Percentiles rank a stretch among this genome's conserved stretches.
phyloP scores from a whole-genome alignment of 2,329 filamentous ascomycete genomes.

The Remersonia thermophila region DNA sequence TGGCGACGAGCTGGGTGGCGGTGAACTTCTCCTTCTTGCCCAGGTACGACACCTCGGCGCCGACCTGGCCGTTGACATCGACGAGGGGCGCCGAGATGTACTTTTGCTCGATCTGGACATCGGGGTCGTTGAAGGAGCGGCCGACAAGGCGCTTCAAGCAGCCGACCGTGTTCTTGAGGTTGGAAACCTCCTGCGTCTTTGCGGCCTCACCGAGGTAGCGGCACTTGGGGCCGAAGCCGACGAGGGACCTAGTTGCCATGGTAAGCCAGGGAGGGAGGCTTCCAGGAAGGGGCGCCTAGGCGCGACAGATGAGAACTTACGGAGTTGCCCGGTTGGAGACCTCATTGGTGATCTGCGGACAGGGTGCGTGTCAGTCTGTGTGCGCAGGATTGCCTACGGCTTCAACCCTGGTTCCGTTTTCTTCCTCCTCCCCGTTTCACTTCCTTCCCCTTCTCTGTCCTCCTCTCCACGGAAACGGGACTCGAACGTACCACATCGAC shows the following conservation, averaged over 20 bases:
- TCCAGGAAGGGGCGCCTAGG: constrained; percentile 4
- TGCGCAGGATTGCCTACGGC: background rate
- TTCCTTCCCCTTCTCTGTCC: too few species aligned
- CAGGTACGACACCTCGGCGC: constrained; percentile 83
- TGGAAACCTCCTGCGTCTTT: constrained; percentile 98
- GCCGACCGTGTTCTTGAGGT: constrained; percentile 96
- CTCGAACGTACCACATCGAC: constrained; percentile 82
- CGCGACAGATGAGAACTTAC: constrained; percentile 45
- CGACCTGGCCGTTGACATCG: constrained; percentile 87
- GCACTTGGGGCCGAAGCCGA: constrained; percentile 87
- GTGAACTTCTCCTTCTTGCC: constrained; percentile 94
- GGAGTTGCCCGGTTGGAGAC: constrained; percentile 96
- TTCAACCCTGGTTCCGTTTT: constrained; percentile 2
- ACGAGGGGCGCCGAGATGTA: constrained; percentile 76
- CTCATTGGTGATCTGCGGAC: constrained; percentile 85
- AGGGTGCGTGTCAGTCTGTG: constrained; percentile 4
- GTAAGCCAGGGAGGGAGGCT: constrained; percentile 8
- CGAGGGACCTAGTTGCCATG: constrained; percentile 55
- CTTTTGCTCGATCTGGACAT: constrained; percentile 85
- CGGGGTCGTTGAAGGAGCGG: constrained; percentile 75
- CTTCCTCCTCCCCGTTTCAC: background rate
- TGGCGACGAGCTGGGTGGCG: constrained; percentile 84
- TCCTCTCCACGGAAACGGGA: too few species aligned
- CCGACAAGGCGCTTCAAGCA: constrained; percentile 88
- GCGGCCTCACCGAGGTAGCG: constrained; percentile 90